Base-by-base conservation (phyloP, 2,329 filamentous ascomycete genomes). In the Colletotrichum sp. region DNA sequence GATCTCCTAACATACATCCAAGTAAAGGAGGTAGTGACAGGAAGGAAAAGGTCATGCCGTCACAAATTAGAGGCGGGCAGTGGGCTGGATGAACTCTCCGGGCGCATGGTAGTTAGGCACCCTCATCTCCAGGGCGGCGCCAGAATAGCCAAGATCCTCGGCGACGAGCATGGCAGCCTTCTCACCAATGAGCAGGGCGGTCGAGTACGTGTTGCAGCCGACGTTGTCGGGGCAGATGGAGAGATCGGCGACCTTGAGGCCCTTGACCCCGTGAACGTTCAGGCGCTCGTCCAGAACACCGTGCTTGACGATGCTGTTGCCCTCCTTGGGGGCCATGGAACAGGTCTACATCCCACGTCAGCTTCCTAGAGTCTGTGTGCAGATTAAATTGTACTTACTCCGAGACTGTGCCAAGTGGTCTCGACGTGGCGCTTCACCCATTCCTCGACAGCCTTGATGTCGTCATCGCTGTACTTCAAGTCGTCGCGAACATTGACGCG, bases 221-320 rank as follows among this genome's bases (percentile, higher is more conserved):
- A 95, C 93, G 76, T 95, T 95, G 82, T 95, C 93, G 1, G 93
- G 93, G 82, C 93, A 95, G 85, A 95, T 94, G 65, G 89, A 92
- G 58, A 95, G 83, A 82, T 95, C 93, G 15, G 93, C 93, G 29
- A 95, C 93, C 88, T 95, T 95, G 78, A 95, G 88, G 18, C 92
- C 91, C 86, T 94, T 89, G 76, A 95, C 93, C 66, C 93, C 93
- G 80, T 95, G 92, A 5, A 95, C 93, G 77, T 95, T 95, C 70
- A 95, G 88, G 73, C 93, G 90, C 83, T 94, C 93, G 80, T 95
- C 93, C 47, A 95, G 84, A 1, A 95, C 93, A 73, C 93, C 93
- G 79, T 95, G 93, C 85, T 93, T 94, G 82, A 95, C 93, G 79
- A 96, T 94, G 78, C 90, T 92, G 86, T 95, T 96, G 73, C 94